Base-by-base conservation (phyloP, 768 basidiomycete species). In the Phanerochaete carnosa region DNA sequence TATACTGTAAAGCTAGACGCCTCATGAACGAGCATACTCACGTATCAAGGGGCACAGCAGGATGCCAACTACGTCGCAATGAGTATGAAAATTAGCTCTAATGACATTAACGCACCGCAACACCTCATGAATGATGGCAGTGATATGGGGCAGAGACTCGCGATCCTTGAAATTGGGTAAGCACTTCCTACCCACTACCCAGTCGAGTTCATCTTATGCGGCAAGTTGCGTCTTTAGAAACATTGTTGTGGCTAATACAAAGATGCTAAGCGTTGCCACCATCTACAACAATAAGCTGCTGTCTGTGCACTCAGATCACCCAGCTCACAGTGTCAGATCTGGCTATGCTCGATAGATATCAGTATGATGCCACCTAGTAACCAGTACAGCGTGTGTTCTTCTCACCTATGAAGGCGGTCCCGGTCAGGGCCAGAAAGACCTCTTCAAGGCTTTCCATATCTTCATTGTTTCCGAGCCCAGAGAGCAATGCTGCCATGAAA, bases 131-230 rank as follows among this genome's bases (percentile, higher is more conserved):
- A 70, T 37, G 49, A 72, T 45, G 12, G 68, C 69, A 1, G 56
- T 47, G 29, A 70, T 49, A 47, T 66, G 72, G 15, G 57, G 61
- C 22, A 62, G 32, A 5, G 37, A 32, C 1, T 5, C 29, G 3
- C 25, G 28, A 37, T 73, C 72, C 4, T 64, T 62, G 28, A 66
- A 60, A 1, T 59, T 65, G 1, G 74, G 74, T 3, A 73, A 52
- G 19, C 70, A 65, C 19, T 68, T 63, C 3, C 22, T 54, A 19
- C 70, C 69, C 3, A 72, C 45, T 1, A 72, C 64, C 5, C 51
- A 46, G 46, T 73, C 72, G 5, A 73, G 60, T 52, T 73, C 70
- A 45, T 52, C 50, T 28, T 62, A 57, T 13, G 56, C 61, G 12
- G 50, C 52, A 8, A 26, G 11, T 47, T 62, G 61, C 6, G 33